Evolutionary conservation across 2,329 filamentous ascomycete species (phyloP).

Genomic region (Cladosporium sp.): DNA sequence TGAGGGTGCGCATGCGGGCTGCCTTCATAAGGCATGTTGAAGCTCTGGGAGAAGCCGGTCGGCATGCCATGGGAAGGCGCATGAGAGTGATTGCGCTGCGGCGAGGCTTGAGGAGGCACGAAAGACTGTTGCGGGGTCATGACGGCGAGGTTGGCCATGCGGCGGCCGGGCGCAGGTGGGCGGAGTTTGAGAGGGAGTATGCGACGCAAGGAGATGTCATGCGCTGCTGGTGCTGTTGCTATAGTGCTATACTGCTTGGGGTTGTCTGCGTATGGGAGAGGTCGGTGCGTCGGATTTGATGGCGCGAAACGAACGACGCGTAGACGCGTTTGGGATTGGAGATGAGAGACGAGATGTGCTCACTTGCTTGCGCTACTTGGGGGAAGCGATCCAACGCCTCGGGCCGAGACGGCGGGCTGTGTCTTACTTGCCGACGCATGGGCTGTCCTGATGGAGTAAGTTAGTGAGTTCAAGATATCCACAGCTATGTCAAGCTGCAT

Average conservation of each 20-base stretch:
- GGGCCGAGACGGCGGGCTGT: no score
- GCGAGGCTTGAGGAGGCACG: conserved; percentile 3
- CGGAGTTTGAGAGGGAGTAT: neutral
- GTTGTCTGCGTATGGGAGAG: neutral
- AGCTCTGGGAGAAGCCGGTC: conserved; percentile 18
- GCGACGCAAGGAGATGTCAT: conserved; percentile 13
- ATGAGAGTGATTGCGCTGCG: conserved; percentile 20
- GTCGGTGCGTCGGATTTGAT: neutral
- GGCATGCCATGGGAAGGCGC: conserved; percentile 15
- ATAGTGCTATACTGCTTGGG: neutral
- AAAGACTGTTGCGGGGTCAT: conserved; percentile 27
- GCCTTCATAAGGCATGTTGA: conserved; percentile 28
- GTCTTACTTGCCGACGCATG: no score
- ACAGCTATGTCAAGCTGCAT: no score
- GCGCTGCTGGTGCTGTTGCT: neutral
- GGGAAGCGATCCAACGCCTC: no score
- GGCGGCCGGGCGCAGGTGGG: conserved; percentile 1
- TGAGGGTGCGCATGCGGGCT: conserved; percentile 13
- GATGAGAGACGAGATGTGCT: neutral
- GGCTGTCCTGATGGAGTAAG: no score
- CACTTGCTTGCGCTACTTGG: no score
- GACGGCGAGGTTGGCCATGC: conserved; percentile 11
- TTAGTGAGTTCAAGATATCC: no score
- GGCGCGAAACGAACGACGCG: conserved; percentile 5
- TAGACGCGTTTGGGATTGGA: neutral